A percentile compares a stretch with the other conserved stretches of the same genome.
phyloP scores from a whole-genome alignment of 495 filamentous ascomycete genomes.

The Neurospora hispaniola region DNA sequence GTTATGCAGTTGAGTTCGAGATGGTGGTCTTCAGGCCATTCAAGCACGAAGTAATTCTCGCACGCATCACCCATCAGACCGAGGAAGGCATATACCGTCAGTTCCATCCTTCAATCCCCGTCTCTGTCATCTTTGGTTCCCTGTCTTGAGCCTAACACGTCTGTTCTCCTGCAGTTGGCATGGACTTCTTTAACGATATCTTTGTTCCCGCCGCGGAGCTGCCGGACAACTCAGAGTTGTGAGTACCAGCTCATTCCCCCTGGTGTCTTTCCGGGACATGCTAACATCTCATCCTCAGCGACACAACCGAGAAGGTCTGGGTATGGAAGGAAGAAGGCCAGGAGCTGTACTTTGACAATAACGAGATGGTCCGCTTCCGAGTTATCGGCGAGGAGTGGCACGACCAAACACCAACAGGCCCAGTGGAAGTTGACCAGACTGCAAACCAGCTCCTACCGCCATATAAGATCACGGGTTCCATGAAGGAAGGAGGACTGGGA shows the following conservation, averaged over 20 bases:
- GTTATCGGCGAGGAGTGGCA: conserved; percentile 79
- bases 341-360: conserved; percentile 73
- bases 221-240: conserved; percentile 65
- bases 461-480: conserved; percentile 57
- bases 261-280: background rate
- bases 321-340: conserved; percentile 66
- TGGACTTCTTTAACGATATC: conserved; percentile 89
- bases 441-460: conserved; percentile 33
- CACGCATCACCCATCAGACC: conserved; percentile 62
- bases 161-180: conserved; percentile 43
- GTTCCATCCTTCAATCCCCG: conserved; percentile 8
- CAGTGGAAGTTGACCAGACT: conserved; percentile 38
- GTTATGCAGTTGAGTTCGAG: conserved; percentile 66
- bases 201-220: conserved; percentile 62
- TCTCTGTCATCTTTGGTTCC: background rate
- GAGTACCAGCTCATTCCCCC: conserved; percentile 20
- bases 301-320: conserved; percentile 65
- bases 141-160: background rate
- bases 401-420: conserved; percentile 68
- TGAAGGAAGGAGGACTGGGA: conserved; percentile 42
- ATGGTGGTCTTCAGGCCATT: conserved; percentile 92
- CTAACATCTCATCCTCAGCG: conserved; percentile 28
- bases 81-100: conserved; percentile 65
- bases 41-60: conserved; percentile 78
- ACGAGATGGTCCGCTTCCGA: conserved; percentile 76